phyloP scores from a whole-genome alignment of 331 rosid species.

The Malus hybrid region DNA sequence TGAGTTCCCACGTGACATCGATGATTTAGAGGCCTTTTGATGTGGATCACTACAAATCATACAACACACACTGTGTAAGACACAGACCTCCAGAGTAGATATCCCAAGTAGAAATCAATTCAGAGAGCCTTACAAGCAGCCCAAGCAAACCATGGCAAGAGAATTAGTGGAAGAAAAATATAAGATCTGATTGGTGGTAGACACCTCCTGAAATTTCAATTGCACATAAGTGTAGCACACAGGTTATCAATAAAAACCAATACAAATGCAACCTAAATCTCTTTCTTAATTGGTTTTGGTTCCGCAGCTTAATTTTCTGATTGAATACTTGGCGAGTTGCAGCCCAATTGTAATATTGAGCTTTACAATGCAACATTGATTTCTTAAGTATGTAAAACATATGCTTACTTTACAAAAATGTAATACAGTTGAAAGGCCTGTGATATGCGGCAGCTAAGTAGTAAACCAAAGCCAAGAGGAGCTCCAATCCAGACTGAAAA shows the following conservation, averaged over 20 bases:
- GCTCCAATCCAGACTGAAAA: slow-evolving; percentile 91
- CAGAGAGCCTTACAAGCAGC: slow-evolving; percentile 59
- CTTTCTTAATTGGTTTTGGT: neutral
- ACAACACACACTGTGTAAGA: slow-evolving; percentile 24
- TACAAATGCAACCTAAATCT: neutral
- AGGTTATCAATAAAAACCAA: neutral
- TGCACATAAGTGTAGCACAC: neutral
- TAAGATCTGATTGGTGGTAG: slow-evolving; percentile 74
- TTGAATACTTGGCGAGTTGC: slow-evolving; percentile 2
- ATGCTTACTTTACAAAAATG: slow-evolving; percentile 82
- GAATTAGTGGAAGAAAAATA: slow-evolving; percentile 66
- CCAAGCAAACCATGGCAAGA: slow-evolving; percentile 79
- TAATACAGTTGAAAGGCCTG: slow-evolving; percentile 74
- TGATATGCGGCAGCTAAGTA: slow-evolving; percentile 73
- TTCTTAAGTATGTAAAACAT: neutral
- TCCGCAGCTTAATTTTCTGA: neutral
- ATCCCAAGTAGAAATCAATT: neutral
- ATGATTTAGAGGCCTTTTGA: slow-evolving; percentile 51
- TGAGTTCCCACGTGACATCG: slow-evolving; percentile 69
- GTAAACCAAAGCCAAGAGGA: slow-evolving; percentile 86
- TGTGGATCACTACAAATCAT: slow-evolving; percentile 52
- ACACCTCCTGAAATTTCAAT: slow-evolving; percentile 71
- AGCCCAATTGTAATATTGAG: neutral
- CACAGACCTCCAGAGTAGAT: neutral
- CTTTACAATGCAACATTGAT: neutral